Percentiles rank a stretch among this genome's conserved stretches.
Conservation (phyloP, 2,329 filamentous ascomycete species). For the Sarocladium strictum region DNA sequence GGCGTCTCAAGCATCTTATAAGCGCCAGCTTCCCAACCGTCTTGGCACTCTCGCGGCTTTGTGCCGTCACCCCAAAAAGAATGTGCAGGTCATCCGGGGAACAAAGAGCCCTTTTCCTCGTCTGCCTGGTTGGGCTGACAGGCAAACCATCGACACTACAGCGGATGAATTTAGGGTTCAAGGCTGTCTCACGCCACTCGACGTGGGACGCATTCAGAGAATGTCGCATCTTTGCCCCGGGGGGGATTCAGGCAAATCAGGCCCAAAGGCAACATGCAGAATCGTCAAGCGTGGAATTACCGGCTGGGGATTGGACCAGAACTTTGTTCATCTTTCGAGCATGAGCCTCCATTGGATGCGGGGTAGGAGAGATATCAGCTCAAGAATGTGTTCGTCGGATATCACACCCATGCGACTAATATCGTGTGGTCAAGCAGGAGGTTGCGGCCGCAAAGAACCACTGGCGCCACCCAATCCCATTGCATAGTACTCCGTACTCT, state of each 20-base stretch:
- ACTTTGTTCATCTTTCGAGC: background rate
- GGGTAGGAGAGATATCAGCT: background rate
- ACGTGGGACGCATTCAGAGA: background rate
- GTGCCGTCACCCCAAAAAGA: background rate
- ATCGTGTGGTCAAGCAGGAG: conserved; percentile 5
- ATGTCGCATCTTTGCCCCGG: background rate
- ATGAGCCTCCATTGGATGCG: conserved; percentile 1
- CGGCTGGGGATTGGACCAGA: background rate
- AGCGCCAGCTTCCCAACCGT: background rate
- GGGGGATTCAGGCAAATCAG: background rate
- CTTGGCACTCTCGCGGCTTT: background rate
- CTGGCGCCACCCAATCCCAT: background rate
- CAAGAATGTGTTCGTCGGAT: background rate
- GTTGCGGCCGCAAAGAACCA: conserved; percentile 3
- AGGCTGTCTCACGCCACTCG: background rate
- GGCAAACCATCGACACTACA: background rate
- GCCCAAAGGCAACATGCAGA: background rate
- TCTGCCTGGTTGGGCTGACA: background rate
- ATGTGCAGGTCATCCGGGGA: too few species aligned
- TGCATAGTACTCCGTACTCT: too few species aligned
- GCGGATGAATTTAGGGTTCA: conserved; percentile 6
- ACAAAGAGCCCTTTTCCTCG: too few species aligned
- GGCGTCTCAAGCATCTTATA: conserved; percentile 1
- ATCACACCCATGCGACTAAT: background rate
- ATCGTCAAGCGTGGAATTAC: background rate